Evolutionary conservation across 495 filamentous ascomycete species (phyloP).

Genomic region (Halenospora varia): DNA sequence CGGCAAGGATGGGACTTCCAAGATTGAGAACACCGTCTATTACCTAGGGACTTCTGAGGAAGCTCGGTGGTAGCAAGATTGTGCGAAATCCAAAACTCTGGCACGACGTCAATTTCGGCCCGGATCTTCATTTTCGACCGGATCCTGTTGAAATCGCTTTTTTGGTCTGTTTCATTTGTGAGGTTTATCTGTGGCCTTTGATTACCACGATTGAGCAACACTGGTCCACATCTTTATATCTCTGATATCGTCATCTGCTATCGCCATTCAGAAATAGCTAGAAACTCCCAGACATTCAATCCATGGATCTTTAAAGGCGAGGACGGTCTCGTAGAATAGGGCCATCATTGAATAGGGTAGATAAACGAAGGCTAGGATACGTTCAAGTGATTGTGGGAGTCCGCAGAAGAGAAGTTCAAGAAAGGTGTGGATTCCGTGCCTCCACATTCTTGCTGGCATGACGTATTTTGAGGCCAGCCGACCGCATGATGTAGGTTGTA

Average conservation of each 20-base stretch:
- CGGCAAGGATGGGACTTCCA: too few species aligned
- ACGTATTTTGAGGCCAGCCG: slow-evolving; percentile 16
- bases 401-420: slow-evolving; percentile 66
- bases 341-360: slow-evolving; percentile 80
- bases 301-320: slow-evolving; percentile 78
- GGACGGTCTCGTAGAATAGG: slow-evolving; percentile 69
- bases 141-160: too few species aligned
- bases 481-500: not conserved
- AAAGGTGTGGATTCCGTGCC: slow-evolving; percentile 72
- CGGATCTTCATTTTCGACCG: too few species aligned
- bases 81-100: too few species aligned
- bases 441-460: slow-evolving; percentile 23
- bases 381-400: slow-evolving; percentile 66
- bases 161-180: too few species aligned
- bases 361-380: slow-evolving; percentile 79
- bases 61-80: too few species aligned
- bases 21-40: too few species aligned
- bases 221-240: slow-evolving; percentile 76
- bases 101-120: too few species aligned
- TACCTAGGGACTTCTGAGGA: too few species aligned
- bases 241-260: slow-evolving; percentile 66
- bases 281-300: slow-evolving; percentile 85
- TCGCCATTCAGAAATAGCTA: slow-evolving; percentile 61
- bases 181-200: too few species aligned
- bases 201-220: slow-evolving; percentile 77